phyloP scores from a whole-genome alignment of 148 eudicot species.

The Euryodendron excelsum region DNA sequence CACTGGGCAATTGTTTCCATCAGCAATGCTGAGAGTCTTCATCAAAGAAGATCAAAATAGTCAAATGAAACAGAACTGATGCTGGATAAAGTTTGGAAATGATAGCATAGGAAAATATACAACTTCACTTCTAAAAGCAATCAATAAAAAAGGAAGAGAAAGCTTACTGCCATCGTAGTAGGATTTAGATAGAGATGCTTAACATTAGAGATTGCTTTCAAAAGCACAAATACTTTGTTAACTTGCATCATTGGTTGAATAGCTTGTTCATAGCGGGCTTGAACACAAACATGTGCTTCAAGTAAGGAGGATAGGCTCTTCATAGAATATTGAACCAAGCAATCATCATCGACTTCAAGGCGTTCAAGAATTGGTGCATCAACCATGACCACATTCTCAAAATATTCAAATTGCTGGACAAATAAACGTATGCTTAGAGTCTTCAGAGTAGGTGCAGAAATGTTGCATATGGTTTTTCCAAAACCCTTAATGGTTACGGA shows the following conservation, averaged over 20 bases:
- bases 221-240: neutral
- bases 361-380: slow-evolving; percentile 3
- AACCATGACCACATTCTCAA: neutral
- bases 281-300: neutral
- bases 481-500: neutral
- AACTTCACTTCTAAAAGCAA: neutral
- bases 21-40: too few relatives aligned
- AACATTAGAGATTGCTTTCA: neutral
- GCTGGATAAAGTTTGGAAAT: neutral
- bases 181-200: neutral
- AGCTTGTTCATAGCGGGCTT: too few relatives aligned
- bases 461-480: neutral
- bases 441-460: neutral
- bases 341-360: neutral
- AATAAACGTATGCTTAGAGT: neutral
- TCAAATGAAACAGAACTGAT: neutral
- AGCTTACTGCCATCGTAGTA: slow-evolving; percentile 7
- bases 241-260: too few relatives aligned
- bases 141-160: neutral
- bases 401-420: neutral
- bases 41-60: too few relatives aligned
- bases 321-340: too few relatives aligned
- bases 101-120: neutral
- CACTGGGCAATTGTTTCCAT: too few relatives aligned
- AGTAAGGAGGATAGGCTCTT: neutral